Percentiles rank a stretch among this genome's conserved stretches.
Conservation (phyloP, 2,329 filamentous ascomycete species). For the Ambrosiella xylebori region DNA sequence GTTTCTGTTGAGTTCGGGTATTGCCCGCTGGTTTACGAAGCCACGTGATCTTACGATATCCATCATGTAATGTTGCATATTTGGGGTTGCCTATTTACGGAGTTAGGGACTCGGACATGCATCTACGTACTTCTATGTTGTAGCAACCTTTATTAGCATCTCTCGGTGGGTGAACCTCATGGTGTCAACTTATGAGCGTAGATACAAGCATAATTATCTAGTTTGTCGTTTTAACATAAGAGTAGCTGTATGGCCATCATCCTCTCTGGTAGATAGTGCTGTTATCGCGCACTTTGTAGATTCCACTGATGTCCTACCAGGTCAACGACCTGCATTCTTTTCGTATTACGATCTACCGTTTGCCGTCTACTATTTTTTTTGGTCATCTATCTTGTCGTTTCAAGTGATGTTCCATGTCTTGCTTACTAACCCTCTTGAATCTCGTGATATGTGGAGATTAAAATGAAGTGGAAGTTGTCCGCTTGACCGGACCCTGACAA, state of each 20-base stretch:
- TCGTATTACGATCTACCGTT: neutral
- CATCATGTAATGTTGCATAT: neutral
- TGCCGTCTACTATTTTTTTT: neutral
- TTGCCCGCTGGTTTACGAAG: neutral
- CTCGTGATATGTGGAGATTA: neutral
- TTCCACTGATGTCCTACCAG: neutral
- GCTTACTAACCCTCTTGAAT: neutral
- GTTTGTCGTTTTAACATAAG: too few relatives aligned
- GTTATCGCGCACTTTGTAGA: neutral
- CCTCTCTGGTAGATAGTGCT: neutral
- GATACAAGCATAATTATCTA: too few relatives aligned
- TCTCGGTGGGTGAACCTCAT: too few relatives aligned
- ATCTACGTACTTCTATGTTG: neutral
- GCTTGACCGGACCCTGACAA: too few relatives aligned
- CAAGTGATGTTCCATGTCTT: neutral
- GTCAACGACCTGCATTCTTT: neutral
- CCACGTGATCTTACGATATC: neutral
- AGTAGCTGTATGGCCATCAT: neutral
- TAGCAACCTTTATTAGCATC: too few relatives aligned
- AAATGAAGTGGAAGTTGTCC: neutral
- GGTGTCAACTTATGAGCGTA: too few relatives aligned
- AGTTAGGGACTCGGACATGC: neutral
- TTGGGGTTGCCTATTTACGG: neutral
- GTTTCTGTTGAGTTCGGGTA: neutral
- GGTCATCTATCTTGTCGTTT: neutral